phyloP scores from a whole-genome alignment of 352 stramenopile species.

The Saprolegnia diclina region DNA sequence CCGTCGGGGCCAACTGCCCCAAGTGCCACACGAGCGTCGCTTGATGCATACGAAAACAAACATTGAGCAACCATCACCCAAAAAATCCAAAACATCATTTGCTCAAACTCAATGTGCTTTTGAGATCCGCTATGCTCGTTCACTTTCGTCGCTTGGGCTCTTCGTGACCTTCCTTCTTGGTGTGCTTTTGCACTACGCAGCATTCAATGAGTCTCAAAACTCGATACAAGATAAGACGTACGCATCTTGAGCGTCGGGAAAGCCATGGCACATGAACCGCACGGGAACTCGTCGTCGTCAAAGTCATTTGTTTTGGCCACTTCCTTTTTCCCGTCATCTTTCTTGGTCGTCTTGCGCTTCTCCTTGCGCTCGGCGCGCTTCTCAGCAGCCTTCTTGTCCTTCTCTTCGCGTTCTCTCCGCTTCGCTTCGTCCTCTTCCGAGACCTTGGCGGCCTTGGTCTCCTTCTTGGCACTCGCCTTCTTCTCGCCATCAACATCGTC shows the following conservation, averaged over 20 bases:
- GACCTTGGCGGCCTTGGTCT: neutral
- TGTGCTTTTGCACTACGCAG: conserved; percentile 21
- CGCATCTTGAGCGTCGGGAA: conserved; percentile 24
- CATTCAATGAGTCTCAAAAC: neutral
- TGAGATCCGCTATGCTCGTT: too few relatives aligned
- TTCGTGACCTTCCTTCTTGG: conserved; percentile 13
- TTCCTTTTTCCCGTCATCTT: conserved; percentile 31
- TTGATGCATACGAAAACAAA: too few relatives aligned
- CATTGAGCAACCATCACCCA: too few relatives aligned
- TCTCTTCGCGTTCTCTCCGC: conserved; percentile 52
- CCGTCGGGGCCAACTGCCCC: too few relatives aligned
- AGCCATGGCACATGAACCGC: conserved; percentile 7
- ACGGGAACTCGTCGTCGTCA: conserved; percentile 19
- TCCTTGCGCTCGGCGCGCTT: conserved; percentile 78
- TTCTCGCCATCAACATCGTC: conserved; percentile 21
- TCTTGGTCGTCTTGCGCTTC: conserved; percentile 74
- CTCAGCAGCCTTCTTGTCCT: conserved; percentile 69
- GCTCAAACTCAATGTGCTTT: too few relatives aligned
- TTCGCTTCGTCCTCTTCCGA: conserved; percentile 30
- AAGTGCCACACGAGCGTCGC: too few relatives aligned
- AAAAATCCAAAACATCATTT: too few relatives aligned
- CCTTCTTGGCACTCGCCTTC: conserved; percentile 4
- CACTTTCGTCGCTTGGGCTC: neutral
- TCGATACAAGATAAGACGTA: neutral
- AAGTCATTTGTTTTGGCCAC: neutral